These are phyloP conservation scores for Aureobasidium lini DNA, from an alignment of 2,329 filamentous ascomycete species.

Conservation along the genomic window DNA sequence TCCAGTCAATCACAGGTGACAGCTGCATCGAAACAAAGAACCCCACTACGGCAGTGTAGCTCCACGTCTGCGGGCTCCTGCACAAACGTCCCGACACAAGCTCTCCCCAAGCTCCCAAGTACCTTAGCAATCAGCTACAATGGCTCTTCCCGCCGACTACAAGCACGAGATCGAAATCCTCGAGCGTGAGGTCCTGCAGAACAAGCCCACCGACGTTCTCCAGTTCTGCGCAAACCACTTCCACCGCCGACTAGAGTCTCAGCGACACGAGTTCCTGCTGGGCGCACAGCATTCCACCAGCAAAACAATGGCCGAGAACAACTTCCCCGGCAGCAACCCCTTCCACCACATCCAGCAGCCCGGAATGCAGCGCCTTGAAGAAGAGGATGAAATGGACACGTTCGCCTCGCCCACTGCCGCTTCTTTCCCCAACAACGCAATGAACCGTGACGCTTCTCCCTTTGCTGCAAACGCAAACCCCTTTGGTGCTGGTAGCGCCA, in stretches of 20 bases:
- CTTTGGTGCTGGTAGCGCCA: conserved; percentile 17
- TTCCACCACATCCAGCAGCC: conserved; percentile 47
- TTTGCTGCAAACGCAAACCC: conserved; percentile 36
- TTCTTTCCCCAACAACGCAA: conserved; percentile 36
- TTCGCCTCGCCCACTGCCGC: conserved; percentile 64
- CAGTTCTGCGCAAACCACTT: conserved; percentile 67
- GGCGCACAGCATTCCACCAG: conserved; percentile 40
- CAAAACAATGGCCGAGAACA: conserved; percentile 60
- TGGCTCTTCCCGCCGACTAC: conserved; percentile 45
- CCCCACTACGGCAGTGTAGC: conserved; percentile 10
- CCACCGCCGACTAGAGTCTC: conserved; percentile 55
- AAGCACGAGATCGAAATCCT: conserved; percentile 56
- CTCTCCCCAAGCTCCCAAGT: conserved; percentile 9
- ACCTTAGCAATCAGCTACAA: conserved; percentile 2
- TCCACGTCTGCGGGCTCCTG: conserved; percentile 14
- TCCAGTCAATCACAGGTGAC: neutral
- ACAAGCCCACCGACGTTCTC: conserved; percentile 55
- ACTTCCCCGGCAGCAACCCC: conserved; percentile 72
- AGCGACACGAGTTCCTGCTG: conserved; percentile 52
- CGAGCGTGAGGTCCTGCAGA: conserved; percentile 52
- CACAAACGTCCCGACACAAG: conserved; percentile 7
- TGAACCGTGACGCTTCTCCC: conserved; percentile 45
- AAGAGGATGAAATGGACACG: conserved; percentile 74
- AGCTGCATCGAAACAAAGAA: conserved; percentile 9
- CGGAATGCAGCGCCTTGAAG: conserved; percentile 57